Percentiles rank a stretch among this genome's conserved stretches.
phyloP scores from a whole-genome alignment of 2,329 filamentous ascomycete genomes.

The Zasmidium citrigriseum region DNA sequence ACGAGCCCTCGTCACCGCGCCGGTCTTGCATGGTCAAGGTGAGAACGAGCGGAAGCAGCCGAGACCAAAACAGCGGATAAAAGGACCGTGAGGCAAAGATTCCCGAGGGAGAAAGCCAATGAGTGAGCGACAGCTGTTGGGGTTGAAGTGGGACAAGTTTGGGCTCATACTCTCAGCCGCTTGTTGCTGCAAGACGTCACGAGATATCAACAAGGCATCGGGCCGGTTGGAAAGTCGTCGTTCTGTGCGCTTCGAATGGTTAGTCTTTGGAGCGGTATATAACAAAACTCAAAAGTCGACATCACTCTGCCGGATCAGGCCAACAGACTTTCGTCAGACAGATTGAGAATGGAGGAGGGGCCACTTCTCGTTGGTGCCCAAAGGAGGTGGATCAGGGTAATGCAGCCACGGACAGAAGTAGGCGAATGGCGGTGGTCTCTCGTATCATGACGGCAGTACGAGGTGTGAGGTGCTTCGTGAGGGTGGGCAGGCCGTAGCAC shows the following conservation, averaged over 20 bases:
- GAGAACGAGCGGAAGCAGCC: conserved; percentile 10
- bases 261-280: conserved; percentile 4
- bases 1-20: conserved; percentile 15
- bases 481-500: background rate
- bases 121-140: conserved; percentile 10
- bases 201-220: background rate
- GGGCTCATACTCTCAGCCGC: background rate
- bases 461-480: background rate
- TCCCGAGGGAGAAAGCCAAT: conserved; percentile 19
- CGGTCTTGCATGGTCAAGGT: conserved; percentile 22
- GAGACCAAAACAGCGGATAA: conserved; percentile 4
- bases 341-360: background rate
- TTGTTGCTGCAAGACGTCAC: conserved; percentile 3
- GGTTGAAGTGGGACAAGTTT: conserved; percentile 4
- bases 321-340: background rate
- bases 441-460: background rate
- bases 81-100: conserved; percentile 12
- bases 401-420: conserved; percentile 12
- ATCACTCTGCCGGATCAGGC: background rate
- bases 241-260: background rate
- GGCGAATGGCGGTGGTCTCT: background rate
- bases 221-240: background rate
- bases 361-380: conserved; percentile 7
- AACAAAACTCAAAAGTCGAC: conserved; percentile 7
- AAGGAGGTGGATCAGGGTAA: background rate